These are phyloP conservation scores for Isatis tinctoria DNA, from an alignment of 345 rosid species.

Conservation along the genomic window DNA sequence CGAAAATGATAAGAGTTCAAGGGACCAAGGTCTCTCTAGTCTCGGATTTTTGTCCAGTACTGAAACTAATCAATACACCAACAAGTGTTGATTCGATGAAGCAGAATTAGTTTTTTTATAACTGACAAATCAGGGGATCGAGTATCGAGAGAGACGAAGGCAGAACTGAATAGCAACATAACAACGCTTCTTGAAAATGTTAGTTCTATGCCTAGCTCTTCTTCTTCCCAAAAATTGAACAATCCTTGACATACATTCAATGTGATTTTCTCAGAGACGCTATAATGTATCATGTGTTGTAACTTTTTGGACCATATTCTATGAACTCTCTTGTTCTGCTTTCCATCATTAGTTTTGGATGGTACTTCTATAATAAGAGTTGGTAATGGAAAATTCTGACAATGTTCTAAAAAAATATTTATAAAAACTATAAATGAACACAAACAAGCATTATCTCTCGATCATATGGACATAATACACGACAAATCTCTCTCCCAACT, in stretches of 20 bases:
- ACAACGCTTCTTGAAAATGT: conserved; percentile 66
- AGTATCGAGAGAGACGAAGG: conserved; percentile 70
- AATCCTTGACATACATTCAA: background rate
- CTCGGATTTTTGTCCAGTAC: conserved; percentile 29
- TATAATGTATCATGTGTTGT: conserved; percentile 13
- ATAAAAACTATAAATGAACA: no score
- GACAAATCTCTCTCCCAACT: no score
- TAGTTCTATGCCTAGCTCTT: conserved; percentile 52
- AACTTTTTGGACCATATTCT: background rate
- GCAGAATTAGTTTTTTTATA: conserved; percentile 82
- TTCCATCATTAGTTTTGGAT: background rate
- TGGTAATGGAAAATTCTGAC: background rate
- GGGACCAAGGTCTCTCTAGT: conserved; percentile 8
- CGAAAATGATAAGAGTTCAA: conserved; percentile 18
- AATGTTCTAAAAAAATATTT: background rate
- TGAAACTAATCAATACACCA: conserved; percentile 38
- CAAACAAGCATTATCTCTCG: no score
- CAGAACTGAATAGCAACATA: conserved; percentile 64
- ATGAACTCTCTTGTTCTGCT: background rate
- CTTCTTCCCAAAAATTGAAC: conserved; percentile 38
- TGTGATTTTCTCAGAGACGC: background rate
- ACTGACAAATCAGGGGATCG: conserved; percentile 68
- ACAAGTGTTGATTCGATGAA: conserved; percentile 57
- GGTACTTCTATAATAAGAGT: background rate
- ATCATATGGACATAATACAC: no score